Conservation (phyloP, 768 basidiomycete species). For the Suillus paluster region DNA sequence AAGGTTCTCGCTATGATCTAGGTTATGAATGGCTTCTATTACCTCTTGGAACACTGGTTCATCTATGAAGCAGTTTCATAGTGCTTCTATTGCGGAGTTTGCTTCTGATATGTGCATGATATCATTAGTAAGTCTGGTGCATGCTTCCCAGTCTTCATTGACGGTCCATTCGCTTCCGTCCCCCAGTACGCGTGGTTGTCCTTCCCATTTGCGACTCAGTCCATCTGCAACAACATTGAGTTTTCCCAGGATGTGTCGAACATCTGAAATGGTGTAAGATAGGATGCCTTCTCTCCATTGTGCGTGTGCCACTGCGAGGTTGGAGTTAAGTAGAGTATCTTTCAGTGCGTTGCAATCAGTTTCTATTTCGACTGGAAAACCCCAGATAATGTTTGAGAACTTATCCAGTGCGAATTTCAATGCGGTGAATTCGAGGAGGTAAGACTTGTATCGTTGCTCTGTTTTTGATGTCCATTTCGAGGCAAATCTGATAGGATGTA, state of each 20-base stretch:
- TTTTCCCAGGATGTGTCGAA: constrained; percentile 23
- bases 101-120: constrained; percentile 8
- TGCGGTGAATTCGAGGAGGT: constrained; percentile 40
- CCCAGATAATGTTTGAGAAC: constrained; percentile 34
- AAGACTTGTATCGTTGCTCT: constrained; percentile 39
- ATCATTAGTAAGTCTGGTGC: constrained; percentile 26
- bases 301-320: constrained; percentile 26
- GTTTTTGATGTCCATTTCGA: constrained; percentile 39
- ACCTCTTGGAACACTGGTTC: constrained; percentile 23
- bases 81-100: not conserved
- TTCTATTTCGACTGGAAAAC: constrained; percentile 36
- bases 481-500: constrained; percentile 25
- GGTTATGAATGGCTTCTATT: constrained; percentile 17
- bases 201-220: constrained; percentile 31
- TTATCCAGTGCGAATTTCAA: constrained; percentile 40
- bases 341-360: constrained; percentile 30
- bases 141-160: constrained; percentile 27
- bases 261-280: constrained; percentile 17
- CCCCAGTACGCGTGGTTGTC: constrained; percentile 4
- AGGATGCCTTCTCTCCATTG: constrained; percentile 35
- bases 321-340: constrained; percentile 28
- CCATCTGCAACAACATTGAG: constrained; percentile 36
- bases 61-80: constrained; percentile 11
- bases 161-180: constrained; percentile 22
- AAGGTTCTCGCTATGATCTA: constrained; percentile 17